Percentiles rank a stretch among this genome's conserved stretches.
Conservation (phyloP, 495 filamentous ascomycete genomes). For the Aspergillus egyptiacus region DNA sequence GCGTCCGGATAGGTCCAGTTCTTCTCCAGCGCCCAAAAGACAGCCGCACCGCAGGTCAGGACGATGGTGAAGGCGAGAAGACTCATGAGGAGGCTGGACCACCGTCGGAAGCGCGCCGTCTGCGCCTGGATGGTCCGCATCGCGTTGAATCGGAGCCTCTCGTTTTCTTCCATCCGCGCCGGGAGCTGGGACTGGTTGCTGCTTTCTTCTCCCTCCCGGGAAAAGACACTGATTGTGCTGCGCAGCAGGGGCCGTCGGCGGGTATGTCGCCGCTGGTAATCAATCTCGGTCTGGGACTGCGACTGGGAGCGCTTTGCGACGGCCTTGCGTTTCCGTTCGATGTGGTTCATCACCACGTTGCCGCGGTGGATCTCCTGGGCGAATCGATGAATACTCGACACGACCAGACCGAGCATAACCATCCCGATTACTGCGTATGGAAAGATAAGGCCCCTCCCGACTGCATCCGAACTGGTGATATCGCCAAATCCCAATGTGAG, state of each 20-base stretch:
- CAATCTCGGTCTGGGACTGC: conserved; percentile 1
- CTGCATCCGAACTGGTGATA: conserved; percentile 38
- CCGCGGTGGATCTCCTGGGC: conserved; percentile 56
- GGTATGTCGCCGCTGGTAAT: too few species aligned
- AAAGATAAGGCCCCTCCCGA: conserved; percentile 63
- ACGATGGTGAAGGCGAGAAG: conserved; percentile 55
- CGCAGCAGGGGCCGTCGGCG: too few species aligned
- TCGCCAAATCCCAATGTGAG: conserved; percentile 64
- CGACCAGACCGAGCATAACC: conserved; percentile 79
- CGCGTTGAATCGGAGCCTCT: conserved; percentile 67
- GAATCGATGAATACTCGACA: conserved; percentile 74
- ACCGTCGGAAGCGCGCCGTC: conserved; percentile 58
- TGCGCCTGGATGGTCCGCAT: conserved; percentile 75
- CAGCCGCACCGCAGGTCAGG: conserved; percentile 75
- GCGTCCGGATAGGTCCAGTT: conserved; percentile 61
- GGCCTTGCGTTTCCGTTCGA: conserved; percentile 50
- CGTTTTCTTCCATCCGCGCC: conserved; percentile 43
- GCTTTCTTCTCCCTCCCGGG: neutral
- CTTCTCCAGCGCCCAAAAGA: conserved; percentile 60
- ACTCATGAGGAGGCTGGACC: conserved; percentile 67
- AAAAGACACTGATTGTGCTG: too few species aligned
- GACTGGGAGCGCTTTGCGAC: conserved; percentile 43
- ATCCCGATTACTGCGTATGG: conserved; percentile 83
- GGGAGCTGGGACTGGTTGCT: conserved; percentile 17
- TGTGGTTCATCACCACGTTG: conserved; percentile 61